Evolutionary conservation across 768 basidiomycete genomes (phyloP).

Genomic region (Mycena sanguinolenta): DNA sequence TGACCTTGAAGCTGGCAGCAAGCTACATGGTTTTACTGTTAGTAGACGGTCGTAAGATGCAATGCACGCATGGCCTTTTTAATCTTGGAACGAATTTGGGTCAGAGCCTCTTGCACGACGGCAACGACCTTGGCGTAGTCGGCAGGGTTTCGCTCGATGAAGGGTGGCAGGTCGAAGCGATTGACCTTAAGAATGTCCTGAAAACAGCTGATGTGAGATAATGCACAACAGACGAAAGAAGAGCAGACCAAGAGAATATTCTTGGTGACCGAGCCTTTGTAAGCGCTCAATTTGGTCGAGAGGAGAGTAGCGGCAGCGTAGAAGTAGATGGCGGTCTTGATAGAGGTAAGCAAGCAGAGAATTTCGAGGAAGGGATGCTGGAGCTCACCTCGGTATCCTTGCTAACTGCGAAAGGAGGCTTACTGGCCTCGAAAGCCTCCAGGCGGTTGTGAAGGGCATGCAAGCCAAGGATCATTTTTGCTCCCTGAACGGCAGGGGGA

Average conservation of each 20-base stretch:
- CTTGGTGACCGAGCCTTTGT: constrained; percentile 4
- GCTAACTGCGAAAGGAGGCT: not conserved
- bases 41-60: not conserved
- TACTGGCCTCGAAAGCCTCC: not conserved
- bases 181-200: not conserved
- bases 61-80: not conserved
- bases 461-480: not conserved
- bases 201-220: not conserved
- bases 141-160: not conserved
- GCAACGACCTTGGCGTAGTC: not conserved
- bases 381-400: not conserved
- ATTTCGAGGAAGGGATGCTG: not conserved
- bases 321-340: not conserved
- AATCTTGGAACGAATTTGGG: not conserved
- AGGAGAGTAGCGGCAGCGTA: constrained; percentile 10
- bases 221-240: not conserved
- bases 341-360: not conserved
- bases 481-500: not conserved
- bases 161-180: not conserved
- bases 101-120: not conserved
- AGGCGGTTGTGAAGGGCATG: constrained; percentile 2
- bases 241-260: not conserved
- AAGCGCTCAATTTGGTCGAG: constrained; percentile 8
- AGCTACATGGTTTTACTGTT: not conserved
- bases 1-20: constrained; percentile 12